These are phyloP conservation scores for Cyberlindnera japonica DNA, from an alignment of 805 yeast genomes.

Conservation along the genomic window DNA sequence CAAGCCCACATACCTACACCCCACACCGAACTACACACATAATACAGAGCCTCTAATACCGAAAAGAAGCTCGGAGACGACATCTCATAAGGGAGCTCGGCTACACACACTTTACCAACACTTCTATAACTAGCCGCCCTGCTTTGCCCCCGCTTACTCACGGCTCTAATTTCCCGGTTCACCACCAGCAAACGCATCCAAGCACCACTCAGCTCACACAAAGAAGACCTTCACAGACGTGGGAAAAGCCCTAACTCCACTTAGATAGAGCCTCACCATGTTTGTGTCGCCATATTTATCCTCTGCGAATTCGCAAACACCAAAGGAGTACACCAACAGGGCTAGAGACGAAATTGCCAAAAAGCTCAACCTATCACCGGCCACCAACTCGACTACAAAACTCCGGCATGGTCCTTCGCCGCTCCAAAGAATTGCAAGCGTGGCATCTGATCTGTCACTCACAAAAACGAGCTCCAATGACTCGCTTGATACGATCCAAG, in stretches of 20 bases:
- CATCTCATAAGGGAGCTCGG: too few relatives aligned
- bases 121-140: too few relatives aligned
- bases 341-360: constrained; percentile 30
- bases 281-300: constrained; percentile 24
- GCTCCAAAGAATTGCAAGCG: constrained; percentile 24
- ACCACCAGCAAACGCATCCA: not conserved
- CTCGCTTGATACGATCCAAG: constrained; percentile 20
- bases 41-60: too few relatives aligned
- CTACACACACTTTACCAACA: too few relatives aligned
- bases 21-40: too few relatives aligned
- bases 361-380: constrained; percentile 19
- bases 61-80: too few relatives aligned
- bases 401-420: constrained; percentile 31
- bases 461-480: constrained; percentile 22
- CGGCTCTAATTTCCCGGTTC: too few relatives aligned
- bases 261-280: constrained; percentile 18
- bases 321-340: constrained; percentile 28
- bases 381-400: constrained; percentile 12
- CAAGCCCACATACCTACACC: not conserved
- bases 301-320: constrained; percentile 22
- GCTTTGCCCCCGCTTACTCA: too few relatives aligned
- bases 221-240: not conserved
- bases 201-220: not conserved
- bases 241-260: not conserved
- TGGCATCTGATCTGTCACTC: constrained; percentile 25